Evolutionary conservation across 768 basidiomycete species (phyloP).

Genomic region (Trametes elegans): DNA sequence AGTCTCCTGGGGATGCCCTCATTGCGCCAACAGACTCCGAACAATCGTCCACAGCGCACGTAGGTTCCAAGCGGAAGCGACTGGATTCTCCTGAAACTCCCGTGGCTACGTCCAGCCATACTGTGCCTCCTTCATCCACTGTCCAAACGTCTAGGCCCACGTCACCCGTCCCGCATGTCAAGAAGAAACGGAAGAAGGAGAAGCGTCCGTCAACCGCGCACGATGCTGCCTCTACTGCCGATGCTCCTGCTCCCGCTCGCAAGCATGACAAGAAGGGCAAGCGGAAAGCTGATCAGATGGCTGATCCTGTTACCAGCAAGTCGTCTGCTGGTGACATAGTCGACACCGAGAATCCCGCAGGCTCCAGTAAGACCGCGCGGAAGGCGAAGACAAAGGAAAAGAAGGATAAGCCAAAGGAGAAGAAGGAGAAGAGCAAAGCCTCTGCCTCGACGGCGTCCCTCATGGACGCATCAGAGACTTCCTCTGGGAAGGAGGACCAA

Average conservation of each 20-base stretch:
- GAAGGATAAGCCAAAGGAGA: conserved; percentile 19
- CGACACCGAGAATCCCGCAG: background rate
- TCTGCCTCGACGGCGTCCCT: background rate
- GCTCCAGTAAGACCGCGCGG: background rate
- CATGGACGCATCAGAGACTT: background rate
- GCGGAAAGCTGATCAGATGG: background rate
- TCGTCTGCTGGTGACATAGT: background rate
- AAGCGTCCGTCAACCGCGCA: conserved; percentile 3
- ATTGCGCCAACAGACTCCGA: background rate
- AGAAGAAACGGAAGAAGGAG: conserved; percentile 32
- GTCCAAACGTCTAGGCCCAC: background rate
- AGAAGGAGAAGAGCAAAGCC: background rate
- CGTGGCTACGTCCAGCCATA: background rate
- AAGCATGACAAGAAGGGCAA: conserved; percentile 8
- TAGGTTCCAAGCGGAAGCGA: conserved; percentile 15
- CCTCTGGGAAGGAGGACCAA: background rate
- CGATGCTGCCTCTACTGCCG: background rate
- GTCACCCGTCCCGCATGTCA: background rate
- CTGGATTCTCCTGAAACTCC: background rate
- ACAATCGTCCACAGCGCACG: background rate
- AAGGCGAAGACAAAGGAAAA: conserved; percentile 22
- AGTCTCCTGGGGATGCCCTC: background rate
- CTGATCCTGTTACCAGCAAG: background rate
- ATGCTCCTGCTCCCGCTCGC: background rate
- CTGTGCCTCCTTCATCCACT: background rate